Conservation (phyloP, 2,329 filamentous ascomycete species). For the Talaromyces sp. region DNA sequence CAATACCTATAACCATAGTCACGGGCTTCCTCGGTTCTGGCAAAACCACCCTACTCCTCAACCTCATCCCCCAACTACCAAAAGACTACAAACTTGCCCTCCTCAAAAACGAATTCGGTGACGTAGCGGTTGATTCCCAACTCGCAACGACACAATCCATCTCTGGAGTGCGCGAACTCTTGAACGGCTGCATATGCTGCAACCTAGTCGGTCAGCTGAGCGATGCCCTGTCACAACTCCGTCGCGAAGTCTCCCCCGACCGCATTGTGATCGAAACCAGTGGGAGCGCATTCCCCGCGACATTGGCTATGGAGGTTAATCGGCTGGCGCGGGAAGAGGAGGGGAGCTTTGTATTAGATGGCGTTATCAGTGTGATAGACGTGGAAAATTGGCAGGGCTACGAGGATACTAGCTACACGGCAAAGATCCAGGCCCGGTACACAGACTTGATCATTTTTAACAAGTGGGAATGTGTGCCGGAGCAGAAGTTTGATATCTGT, state of each 20-base stretch:
- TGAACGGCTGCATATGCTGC: constrained; percentile 98
- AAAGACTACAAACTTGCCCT: constrained; percentile 86
- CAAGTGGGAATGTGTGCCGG: constrained; percentile 81
- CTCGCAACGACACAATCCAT: constrained; percentile 82
- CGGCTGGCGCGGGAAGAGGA: constrained; percentile 65
- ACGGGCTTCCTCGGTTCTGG: constrained; percentile 96
- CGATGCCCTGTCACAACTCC: constrained; percentile 76
- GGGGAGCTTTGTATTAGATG: constrained; percentile 74
- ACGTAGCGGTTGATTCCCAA: constrained; percentile 89
- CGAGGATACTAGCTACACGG: constrained; percentile 86
- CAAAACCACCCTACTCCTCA: constrained; percentile 94
- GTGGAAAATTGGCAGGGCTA: constrained; percentile 96
- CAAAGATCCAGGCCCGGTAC: constrained; percentile 82
- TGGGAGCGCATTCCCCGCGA: constrained; percentile 85
- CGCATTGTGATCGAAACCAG: constrained; percentile 93
- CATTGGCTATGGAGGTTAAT: constrained; percentile 87
- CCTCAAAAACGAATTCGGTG: constrained; percentile 97
- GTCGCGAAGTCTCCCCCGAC: constrained; percentile 65
- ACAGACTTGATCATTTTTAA: constrained; percentile 91
- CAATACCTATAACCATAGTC: constrained; percentile 89
- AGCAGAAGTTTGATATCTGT: constrained; percentile 74
- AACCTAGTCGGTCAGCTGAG: constrained; percentile 92
- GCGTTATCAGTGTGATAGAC: constrained; percentile 86
- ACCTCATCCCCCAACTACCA: constrained; percentile 89
- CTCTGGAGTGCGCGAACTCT: constrained; percentile 84